phyloP scores from a whole-genome alignment of 2,329 filamentous ascomycete species.

The Ilyonectria sp. region DNA sequence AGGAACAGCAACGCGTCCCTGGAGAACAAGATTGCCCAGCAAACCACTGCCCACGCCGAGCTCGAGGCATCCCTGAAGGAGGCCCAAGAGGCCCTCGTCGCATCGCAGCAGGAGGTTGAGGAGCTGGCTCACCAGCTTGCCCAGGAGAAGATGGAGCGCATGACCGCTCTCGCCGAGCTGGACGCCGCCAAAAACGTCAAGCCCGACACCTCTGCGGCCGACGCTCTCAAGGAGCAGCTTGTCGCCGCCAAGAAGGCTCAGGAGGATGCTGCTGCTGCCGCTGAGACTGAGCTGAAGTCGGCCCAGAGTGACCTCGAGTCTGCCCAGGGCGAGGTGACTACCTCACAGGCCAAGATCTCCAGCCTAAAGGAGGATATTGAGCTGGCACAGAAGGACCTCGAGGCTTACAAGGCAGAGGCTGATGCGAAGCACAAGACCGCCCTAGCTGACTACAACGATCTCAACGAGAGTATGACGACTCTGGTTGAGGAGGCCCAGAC shows the following conservation, averaged over 20 bases:
- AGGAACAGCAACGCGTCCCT: constrained; percentile 51
- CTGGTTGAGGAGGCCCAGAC: constrained; percentile 72
- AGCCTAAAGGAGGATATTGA: constrained; percentile 60
- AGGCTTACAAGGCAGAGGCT: constrained; percentile 66
- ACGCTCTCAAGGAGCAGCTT: constrained; percentile 67
- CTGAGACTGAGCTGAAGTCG: constrained; percentile 53
- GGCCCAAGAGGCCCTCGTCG: constrained; percentile 60
- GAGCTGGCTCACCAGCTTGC: constrained; percentile 69
- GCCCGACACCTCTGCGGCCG: constrained; percentile 68
- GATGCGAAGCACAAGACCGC: constrained; percentile 69
- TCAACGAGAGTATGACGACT: constrained; percentile 74
- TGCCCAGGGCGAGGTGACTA: constrained; percentile 52
- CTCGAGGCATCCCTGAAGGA: constrained; percentile 55
- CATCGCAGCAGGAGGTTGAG: constrained; percentile 64
- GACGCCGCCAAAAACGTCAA: constrained; percentile 71
- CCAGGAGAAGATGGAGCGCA: constrained; percentile 72
- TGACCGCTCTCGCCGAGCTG: constrained; percentile 72
- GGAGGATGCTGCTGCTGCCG: constrained; percentile 58
- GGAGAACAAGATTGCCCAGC: constrained; percentile 55
- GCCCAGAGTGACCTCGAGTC: constrained; percentile 56
- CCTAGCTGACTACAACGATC: constrained; percentile 73
- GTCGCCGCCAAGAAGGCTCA: constrained; percentile 63
- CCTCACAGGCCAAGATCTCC: constrained; percentile 53
- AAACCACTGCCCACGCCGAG: constrained; percentile 54
- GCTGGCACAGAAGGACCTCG: constrained; percentile 67